A percentile compares a stretch with the other conserved stretches of the same genome.
These are phyloP conservation scores for Myochromella boudieri DNA, from an alignment of 768 basidiomycete species.

Conservation along the genomic window DNA sequence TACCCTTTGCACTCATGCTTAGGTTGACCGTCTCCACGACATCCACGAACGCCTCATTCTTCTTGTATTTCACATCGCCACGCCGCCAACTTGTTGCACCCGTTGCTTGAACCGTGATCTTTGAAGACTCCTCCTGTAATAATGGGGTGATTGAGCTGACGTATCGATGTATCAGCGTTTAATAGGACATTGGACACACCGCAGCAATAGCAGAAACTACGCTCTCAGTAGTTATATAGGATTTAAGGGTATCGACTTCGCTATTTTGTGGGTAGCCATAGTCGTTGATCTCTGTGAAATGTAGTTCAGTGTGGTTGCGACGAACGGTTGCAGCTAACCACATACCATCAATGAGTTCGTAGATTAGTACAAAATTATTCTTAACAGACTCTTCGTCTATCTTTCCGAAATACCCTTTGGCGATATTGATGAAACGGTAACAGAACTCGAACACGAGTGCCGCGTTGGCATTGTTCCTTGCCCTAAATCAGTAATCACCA, in stretches of 20 bases:
- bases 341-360: constrained; percentile 95
- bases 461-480: constrained; percentile 93
- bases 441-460: constrained; percentile 98
- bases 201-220: constrained; percentile 84
- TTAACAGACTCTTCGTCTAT: constrained; percentile 97
- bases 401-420: constrained; percentile 96
- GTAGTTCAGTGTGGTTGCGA: constrained; percentile 3
- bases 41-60: constrained; percentile 99
- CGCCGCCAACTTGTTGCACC: constrained; percentile 96
- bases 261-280: constrained; percentile 99
- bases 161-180: neutral
- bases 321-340: neutral
- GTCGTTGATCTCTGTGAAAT: constrained; percentile 83
- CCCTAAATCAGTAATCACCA: constrained; percentile 1
- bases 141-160: constrained; percentile 7
- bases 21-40: constrained; percentile 96
- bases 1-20: constrained; percentile 96
- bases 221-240: constrained; percentile 97
- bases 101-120: constrained; percentile 96
- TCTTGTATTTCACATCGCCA: constrained; percentile 96
- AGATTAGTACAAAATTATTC: constrained; percentile 98
- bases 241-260: constrained; percentile 95
- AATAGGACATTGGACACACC: constrained; percentile 45
- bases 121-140: constrained; percentile 89
- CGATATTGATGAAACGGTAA: constrained; percentile 94